Percentiles rank a stretch among this genome's conserved stretches.
These are phyloP conservation scores for Xylariaceae sp. DNA, from an alignment of 2,329 filamentous ascomycete genomes.

Conservation along the genomic window DNA sequence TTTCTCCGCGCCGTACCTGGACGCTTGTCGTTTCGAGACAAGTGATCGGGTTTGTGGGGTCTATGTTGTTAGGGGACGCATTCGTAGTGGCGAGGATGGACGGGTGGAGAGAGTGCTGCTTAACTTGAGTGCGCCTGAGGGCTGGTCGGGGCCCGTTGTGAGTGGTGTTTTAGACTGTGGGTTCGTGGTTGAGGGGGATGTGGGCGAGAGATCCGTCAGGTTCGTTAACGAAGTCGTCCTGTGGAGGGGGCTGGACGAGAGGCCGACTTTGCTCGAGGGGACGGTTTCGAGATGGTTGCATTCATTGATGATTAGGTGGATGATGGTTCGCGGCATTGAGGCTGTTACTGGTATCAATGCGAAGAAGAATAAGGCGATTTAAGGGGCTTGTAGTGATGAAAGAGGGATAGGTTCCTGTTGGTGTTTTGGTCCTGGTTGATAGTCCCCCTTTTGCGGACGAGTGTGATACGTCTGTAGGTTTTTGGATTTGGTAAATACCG, in stretches of 20 bases:
- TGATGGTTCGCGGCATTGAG: conserved; percentile 26
- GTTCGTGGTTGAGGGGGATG: conserved; percentile 34
- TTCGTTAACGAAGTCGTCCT: conserved; percentile 40
- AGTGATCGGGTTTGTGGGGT: conserved; percentile 29
- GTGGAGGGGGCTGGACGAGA: conserved; percentile 32
- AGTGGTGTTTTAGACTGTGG: conserved; percentile 22
- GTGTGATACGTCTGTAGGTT: too few relatives aligned
- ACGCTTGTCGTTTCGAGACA: conserved; percentile 17
- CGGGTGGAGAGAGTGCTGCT: conserved; percentile 19
- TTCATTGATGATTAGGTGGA: conserved; percentile 25
- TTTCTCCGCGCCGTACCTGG: conserved; percentile 17
- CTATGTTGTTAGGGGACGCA: conserved; percentile 22
- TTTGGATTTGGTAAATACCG: too few relatives aligned
- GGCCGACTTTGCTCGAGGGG: conserved; percentile 24
- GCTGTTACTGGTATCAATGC: conserved; percentile 18
- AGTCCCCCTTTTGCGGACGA: neutral
- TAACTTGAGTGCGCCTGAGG: conserved; percentile 22
- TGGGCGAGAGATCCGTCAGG: conserved; percentile 34
- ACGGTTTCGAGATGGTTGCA: conserved; percentile 25
- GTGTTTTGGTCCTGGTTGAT: neutral
- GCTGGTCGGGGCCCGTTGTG: conserved; percentile 25
- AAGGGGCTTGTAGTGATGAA: neutral
- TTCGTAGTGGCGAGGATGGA: neutral
- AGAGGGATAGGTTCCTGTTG: neutral
- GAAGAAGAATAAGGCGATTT: neutral